phyloP scores from a whole-genome alignment of 2,329 filamentous ascomycete species.

The Dissoconium aciculare region DNA sequence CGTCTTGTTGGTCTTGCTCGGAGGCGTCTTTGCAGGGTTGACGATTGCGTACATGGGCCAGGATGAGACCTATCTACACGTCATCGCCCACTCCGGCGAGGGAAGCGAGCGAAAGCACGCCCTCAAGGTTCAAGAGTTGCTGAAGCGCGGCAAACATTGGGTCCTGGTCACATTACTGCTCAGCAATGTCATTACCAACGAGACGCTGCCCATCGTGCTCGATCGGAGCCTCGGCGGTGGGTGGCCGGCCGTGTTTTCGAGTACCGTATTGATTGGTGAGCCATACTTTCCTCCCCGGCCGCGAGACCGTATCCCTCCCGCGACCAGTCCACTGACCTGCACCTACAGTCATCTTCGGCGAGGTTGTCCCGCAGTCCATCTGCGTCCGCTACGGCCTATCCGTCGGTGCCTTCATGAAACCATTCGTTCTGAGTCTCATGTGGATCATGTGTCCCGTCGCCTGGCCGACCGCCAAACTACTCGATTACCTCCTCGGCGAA shows the following conservation, averaged over 20 bases:
- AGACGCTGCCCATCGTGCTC: constrained; percentile 86
- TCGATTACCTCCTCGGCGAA: constrained; percentile 83
- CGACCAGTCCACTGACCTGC: too few species aligned
- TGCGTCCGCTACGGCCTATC: constrained; percentile 92
- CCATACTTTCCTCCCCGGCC: too few species aligned
- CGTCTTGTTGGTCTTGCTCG: constrained; percentile 65
- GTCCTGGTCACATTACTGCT: constrained; percentile 86
- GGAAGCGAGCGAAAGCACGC: constrained; percentile 80
- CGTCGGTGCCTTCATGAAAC: constrained; percentile 88
- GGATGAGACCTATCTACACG: constrained; percentile 94
- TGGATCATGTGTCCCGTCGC: constrained; percentile 78
- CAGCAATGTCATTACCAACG: constrained; percentile 96
- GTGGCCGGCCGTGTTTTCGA: constrained; percentile 83
- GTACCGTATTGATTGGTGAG: constrained; percentile 84
- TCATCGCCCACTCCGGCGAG: constrained; percentile 72
- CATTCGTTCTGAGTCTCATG: constrained; percentile 77
- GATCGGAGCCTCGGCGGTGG: constrained; percentile 88
- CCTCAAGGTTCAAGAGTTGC: constrained; percentile 58
- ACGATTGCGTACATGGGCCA: constrained; percentile 74
- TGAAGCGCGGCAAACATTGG: constrained; percentile 92
- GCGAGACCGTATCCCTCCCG: neutral
- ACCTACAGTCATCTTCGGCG: constrained; percentile 82
- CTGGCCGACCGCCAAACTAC: constrained; percentile 88
- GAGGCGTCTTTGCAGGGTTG: constrained; percentile 85
- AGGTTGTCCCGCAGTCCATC: constrained; percentile 88